Evolutionary conservation across 805 yeast species (phyloP).

Genomic region (Babjeviella inositovora): DNA sequence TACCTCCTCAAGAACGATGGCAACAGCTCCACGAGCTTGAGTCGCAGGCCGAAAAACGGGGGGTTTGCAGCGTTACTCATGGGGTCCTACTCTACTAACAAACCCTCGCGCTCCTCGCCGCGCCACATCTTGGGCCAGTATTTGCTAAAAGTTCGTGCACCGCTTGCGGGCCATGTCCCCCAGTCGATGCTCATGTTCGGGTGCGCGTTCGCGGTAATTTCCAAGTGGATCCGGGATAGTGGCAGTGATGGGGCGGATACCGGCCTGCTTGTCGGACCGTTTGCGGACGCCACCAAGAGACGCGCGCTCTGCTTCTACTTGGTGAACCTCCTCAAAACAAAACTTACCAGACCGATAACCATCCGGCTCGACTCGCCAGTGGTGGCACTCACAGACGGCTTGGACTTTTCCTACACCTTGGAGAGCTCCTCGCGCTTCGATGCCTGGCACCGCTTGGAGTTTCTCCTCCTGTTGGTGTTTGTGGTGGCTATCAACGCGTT

Average conservation of each 20-base stretch:
- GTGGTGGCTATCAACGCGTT: slow-evolving; percentile 30
- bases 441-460: slow-evolving; percentile 36
- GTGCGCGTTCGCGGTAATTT: no score
- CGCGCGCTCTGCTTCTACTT: no score
- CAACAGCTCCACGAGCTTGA: no score
- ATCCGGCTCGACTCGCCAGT: no score
- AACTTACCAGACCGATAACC: no score
- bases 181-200: slow-evolving; percentile 10
- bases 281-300: no score
- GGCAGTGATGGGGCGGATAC: no score
- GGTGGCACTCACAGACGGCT: no score
- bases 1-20: slow-evolving; percentile 22
- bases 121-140: slow-evolving; percentile 15
- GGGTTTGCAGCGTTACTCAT: slow-evolving; percentile 8
- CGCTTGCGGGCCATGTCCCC: slow-evolving; percentile 14
- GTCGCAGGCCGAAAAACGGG: slow-evolving; percentile 2
- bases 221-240: no score
- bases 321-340: no score
- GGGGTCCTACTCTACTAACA: slow-evolving; percentile 4
- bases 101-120: slow-evolving; percentile 7
- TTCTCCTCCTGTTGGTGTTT: slow-evolving; percentile 30
- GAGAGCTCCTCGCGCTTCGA: slow-evolving; percentile 15
- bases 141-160: slow-evolving; percentile 15
- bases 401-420: no score
- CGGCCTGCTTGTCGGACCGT: no score